Conservation (phyloP, 768 basidiomycete species). For the Pleurotus cornucopiae region DNA sequence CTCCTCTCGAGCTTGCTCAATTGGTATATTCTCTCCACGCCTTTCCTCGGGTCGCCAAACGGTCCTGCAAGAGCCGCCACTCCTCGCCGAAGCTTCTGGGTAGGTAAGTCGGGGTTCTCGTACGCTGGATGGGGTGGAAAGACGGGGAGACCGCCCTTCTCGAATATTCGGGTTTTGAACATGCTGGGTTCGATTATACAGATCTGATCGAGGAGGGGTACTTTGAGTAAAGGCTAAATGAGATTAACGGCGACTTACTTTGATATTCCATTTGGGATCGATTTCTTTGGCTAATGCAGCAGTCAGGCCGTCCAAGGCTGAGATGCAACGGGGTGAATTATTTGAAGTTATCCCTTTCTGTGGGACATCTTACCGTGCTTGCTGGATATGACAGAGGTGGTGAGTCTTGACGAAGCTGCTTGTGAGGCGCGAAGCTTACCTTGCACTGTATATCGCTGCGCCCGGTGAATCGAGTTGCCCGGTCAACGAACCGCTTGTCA, state of each 20-base stretch:
- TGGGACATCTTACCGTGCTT: background rate
- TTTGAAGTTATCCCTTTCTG: too few species aligned
- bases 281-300: constrained; percentile 25
- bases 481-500: constrained; percentile 21
- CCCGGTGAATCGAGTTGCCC: constrained; percentile 14
- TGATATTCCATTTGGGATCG: constrained; percentile 31
- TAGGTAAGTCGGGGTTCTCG: background rate
- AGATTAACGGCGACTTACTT: constrained; percentile 1
- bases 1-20: background rate
- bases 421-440: background rate
- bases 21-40: background rate
- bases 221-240: background rate
- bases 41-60: constrained; percentile 1
- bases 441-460: constrained; percentile 19
- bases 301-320: constrained; percentile 26
- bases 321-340: background rate
- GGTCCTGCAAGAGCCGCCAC: background rate
- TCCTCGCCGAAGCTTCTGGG: background rate
- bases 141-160: background rate
- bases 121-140: constrained; percentile 2
- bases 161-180: background rate
- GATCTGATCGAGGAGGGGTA: background rate
- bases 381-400: background rate
- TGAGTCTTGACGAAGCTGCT: background rate
- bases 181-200: background rate